Percentiles rank a stretch among this genome's conserved stretches.
These are phyloP conservation scores for Forsythia viridissima DNA, from an alignment of 257 asterid genomes.

Conservation along the genomic window DNA sequence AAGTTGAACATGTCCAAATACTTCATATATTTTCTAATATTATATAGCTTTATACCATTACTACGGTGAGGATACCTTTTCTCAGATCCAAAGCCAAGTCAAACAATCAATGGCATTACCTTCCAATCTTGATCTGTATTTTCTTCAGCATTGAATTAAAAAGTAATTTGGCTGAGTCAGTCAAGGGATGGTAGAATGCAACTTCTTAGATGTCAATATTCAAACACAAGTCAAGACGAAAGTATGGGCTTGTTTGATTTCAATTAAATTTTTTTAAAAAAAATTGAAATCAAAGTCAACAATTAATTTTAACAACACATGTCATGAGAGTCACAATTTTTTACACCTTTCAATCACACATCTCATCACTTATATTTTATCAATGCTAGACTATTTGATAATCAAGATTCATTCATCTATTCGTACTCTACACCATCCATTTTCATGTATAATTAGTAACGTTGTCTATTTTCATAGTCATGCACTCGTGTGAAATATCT, in stretches of 20 bases:
- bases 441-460: neutral
- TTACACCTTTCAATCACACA: no score
- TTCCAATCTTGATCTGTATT: neutral
- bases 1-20: neutral
- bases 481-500: neutral
- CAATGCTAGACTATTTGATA: neutral
- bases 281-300: no score
- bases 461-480: neutral
- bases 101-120: neutral
- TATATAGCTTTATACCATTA: neutral
- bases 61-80: neutral
- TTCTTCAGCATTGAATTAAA: constrained; percentile 4
- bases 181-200: neutral
- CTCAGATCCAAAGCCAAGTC: neutral
- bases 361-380: neutral
- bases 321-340: no score
- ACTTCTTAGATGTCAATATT: neutral
- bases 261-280: no score
- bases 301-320: no score
- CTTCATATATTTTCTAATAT: neutral
- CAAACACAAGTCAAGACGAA: neutral
- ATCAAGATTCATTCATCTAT: neutral
- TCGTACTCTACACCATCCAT: neutral
- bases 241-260: neutral
- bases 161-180: neutral